Conservation (phyloP, 306 rosid species). For the Malus sylvestris region DNA sequence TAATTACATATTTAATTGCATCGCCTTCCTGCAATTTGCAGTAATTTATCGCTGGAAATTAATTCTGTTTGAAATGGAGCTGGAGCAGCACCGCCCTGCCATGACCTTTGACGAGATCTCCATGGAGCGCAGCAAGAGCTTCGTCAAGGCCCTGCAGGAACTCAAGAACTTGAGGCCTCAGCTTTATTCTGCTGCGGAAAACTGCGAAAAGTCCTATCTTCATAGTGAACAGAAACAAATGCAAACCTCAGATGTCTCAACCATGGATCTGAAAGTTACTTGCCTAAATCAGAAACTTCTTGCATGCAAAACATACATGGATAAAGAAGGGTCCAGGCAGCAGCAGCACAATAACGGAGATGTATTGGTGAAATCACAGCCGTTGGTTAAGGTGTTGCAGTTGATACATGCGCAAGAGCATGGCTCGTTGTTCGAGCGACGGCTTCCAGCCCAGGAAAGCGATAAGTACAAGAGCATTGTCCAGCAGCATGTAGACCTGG, state of each 20-base stretch:
- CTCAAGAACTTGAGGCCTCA: slow-evolving; percentile 91
- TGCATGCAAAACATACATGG: slow-evolving; percentile 62
- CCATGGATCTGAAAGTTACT: slow-evolving; percentile 63
- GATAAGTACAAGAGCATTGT: no score
- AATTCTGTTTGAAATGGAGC: slow-evolving; percentile 44
- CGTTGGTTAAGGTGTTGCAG: no score
- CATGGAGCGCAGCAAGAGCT: slow-evolving; percentile 85
- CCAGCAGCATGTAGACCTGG: no score
- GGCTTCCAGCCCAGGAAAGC: no score
- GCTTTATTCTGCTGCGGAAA: slow-evolving; percentile 92
- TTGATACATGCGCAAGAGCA: no score
- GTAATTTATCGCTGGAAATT: not conserved
- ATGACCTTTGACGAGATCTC: slow-evolving; percentile 81
- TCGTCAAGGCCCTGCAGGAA: slow-evolving; percentile 87
- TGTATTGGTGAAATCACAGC: no score
- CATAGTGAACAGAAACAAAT: slow-evolving; percentile 75
- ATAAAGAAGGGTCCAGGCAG: slow-evolving; percentile 86
- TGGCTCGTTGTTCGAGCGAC: no score
- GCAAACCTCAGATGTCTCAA: slow-evolving; percentile 63
- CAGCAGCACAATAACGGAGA: slow-evolving; percentile 29
- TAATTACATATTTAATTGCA: slow-evolving; percentile 1
- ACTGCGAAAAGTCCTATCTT: slow-evolving; percentile 80
- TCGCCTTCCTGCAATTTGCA: not conserved
- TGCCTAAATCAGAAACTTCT: slow-evolving; percentile 72
- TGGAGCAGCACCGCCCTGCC: slow-evolving; percentile 52